Conservation (phyloP, 169 alveolate genomes). For the Perkinsus olseni region DNA sequence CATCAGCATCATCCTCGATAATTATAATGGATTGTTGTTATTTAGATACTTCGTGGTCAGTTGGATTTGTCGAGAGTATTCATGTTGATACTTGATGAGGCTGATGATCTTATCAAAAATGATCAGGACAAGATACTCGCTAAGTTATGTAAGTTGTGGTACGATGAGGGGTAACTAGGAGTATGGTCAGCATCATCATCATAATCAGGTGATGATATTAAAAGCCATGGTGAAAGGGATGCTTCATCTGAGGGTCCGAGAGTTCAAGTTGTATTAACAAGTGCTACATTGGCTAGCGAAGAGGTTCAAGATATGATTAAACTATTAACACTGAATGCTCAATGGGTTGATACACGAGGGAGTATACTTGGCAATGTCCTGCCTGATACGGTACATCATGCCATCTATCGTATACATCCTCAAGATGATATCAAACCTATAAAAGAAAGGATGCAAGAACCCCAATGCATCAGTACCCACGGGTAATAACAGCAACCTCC, state of each 20-base stretch:
- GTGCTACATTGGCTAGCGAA: neutral
- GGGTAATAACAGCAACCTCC: no score
- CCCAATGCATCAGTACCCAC: neutral
- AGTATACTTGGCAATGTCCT: neutral
- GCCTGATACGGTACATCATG: neutral
- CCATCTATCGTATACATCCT: neutral
- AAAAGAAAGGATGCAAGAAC: neutral
- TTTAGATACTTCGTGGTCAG: neutral
- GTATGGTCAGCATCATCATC: no score
- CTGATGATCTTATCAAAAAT: slow-evolving; percentile 39
- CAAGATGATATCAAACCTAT: neutral
- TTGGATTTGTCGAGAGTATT: slow-evolving; percentile 17
- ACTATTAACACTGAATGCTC: neutral
- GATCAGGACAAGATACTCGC: slow-evolving; percentile 36
- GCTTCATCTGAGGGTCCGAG: neutral
- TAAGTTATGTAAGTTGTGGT: neutral
- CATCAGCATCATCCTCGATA: no score
- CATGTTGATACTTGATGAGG: slow-evolving; percentile 38
- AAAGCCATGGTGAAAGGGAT: neutral
- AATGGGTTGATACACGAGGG: neutral
- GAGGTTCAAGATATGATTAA: neutral
- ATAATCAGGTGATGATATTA: neutral
- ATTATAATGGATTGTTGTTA: no score
- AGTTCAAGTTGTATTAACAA: neutral
- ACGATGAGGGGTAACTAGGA: no score